phyloP scores from a whole-genome alignment of 2,329 filamentous ascomycete species.

The Hortaea werneckii region DNA sequence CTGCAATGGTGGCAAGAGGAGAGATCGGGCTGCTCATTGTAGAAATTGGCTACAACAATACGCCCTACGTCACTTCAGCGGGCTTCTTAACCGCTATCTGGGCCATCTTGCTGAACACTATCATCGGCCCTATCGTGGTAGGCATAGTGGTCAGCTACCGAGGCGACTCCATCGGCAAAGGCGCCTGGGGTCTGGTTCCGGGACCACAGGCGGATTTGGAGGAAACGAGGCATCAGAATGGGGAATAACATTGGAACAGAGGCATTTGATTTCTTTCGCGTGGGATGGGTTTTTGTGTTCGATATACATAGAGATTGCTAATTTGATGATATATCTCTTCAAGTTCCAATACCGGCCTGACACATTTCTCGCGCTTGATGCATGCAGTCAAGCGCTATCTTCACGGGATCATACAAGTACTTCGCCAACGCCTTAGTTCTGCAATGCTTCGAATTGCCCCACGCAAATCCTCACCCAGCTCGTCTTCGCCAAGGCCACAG shows the following conservation, averaged over 20 bases:
- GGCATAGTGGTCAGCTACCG: conserved; percentile 35
- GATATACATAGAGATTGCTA: background rate
- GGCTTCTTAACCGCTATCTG: conserved; percentile 44
- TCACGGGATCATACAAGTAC: too few species aligned
- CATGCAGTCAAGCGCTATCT: too few species aligned
- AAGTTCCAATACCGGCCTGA: too few species aligned
- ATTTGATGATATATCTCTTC: background rate
- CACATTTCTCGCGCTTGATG: too few species aligned
- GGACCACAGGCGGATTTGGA: background rate
- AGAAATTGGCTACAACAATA: conserved; percentile 50
- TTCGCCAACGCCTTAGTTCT: too few species aligned
- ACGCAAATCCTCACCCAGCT: too few species aligned
- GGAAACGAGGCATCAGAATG: background rate
- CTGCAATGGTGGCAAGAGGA: conserved; percentile 65
- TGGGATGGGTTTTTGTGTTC: background rate
- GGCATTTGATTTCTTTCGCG: background rate
- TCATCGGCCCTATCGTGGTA: conserved; percentile 45
- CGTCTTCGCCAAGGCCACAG: background rate
- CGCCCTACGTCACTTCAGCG: conserved; percentile 32
- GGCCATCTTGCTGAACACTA: conserved; percentile 48
- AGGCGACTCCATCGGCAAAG: background rate
- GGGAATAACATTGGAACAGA: background rate
- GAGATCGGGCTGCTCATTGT: conserved; percentile 73
- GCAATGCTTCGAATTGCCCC: too few species aligned
- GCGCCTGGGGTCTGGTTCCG: background rate